Evolutionary conservation across 208 protist species (phyloP).

Genomic region (Leishmania tropica): DNA sequence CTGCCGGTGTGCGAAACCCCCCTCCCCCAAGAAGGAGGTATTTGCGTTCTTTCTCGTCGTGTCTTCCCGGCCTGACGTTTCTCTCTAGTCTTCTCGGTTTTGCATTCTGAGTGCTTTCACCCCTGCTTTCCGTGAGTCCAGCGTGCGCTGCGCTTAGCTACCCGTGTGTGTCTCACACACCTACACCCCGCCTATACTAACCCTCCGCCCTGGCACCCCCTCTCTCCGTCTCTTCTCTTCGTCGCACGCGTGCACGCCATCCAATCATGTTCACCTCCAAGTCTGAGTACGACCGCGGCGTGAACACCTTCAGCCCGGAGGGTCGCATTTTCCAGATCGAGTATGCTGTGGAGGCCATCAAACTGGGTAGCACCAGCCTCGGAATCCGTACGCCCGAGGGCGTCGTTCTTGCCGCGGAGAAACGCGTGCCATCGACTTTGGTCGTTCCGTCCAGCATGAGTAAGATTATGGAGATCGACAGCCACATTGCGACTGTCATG

Average conservation of each 20-base stretch:
- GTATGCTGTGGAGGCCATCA: conserved; percentile 93
- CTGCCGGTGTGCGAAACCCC: background rate
- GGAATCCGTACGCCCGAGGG: conserved; percentile 98
- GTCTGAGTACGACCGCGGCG: conserved; percentile 98
- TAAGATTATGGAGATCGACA: conserved; percentile 99
- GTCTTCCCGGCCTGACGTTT: background rate
- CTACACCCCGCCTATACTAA: background rate
- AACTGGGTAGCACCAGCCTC: conserved; percentile 98
- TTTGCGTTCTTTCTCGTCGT: background rate
- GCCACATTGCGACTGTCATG: conserved; percentile 96
- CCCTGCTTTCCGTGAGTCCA: background rate
- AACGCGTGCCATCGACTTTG: conserved; percentile 98
- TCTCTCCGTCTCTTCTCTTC: background rate
- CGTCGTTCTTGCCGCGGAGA: conserved; percentile 99
- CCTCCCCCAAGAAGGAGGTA: background rate
- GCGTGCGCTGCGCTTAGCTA: background rate
- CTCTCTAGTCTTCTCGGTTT: background rate
- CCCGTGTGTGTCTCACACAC: background rate
- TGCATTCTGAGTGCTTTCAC: background rate
- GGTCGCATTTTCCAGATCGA: conserved; percentile 99
- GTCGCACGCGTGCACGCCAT: background rate
- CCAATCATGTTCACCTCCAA: conserved; percentile 91
- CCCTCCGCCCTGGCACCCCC: background rate
- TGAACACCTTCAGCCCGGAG: conserved; percentile 99
- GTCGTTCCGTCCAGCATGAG: conserved; percentile 96